phyloP scores from a whole-genome alignment of 768 basidiomycete species.

The Clitopilus passeckerianus region DNA sequence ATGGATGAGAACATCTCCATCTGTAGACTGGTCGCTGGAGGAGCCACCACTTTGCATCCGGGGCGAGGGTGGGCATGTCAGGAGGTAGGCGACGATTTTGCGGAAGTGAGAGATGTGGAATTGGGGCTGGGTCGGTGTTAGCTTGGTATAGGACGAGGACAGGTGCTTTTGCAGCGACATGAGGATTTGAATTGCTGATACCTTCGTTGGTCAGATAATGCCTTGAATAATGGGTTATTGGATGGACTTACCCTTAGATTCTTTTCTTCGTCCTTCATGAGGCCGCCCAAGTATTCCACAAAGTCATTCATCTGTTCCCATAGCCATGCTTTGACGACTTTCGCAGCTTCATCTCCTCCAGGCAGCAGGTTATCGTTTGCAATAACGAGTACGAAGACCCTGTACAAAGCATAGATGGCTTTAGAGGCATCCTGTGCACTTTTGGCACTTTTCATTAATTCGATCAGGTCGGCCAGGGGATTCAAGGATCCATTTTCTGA shows the following conservation, averaged over 20 bases:
- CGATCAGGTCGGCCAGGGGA: slow-evolving; percentile 67
- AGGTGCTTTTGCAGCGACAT: slow-evolving; percentile 75
- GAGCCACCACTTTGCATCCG: slow-evolving; percentile 14
- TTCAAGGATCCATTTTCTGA: slow-evolving; percentile 65
- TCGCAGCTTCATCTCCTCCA: slow-evolving; percentile 48
- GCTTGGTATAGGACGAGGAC: slow-evolving; percentile 56
- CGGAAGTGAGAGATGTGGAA: slow-evolving; percentile 67
- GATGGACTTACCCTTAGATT: slow-evolving; percentile 55
- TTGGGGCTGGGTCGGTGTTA: slow-evolving; percentile 46
- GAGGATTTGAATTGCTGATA: slow-evolving; percentile 66
- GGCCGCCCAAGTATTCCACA: slow-evolving; percentile 58
- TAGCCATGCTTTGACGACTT: slow-evolving; percentile 75
- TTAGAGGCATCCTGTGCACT: slow-evolving; percentile 61
- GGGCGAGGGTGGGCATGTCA: slow-evolving; percentile 54
- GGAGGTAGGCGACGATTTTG: slow-evolving; percentile 53
- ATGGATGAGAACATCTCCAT: slow-evolving; percentile 54
- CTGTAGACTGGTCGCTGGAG: slow-evolving; percentile 30
- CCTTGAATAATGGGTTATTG: background rate
- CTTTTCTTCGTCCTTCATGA: slow-evolving; percentile 77
- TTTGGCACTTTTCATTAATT: slow-evolving; percentile 41
- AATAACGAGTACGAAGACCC: slow-evolving; percentile 25
- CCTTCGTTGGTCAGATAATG: slow-evolving; percentile 30
- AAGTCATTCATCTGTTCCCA: slow-evolving; percentile 71
- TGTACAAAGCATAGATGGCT: slow-evolving; percentile 77
- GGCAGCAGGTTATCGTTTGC: slow-evolving; percentile 44